Evolutionary conservation across 1,284 basidiomycete species (phyloP), one percentile per base, ranked within the genome.

Genomic region (Hortiboletus rubellus): DNA sequence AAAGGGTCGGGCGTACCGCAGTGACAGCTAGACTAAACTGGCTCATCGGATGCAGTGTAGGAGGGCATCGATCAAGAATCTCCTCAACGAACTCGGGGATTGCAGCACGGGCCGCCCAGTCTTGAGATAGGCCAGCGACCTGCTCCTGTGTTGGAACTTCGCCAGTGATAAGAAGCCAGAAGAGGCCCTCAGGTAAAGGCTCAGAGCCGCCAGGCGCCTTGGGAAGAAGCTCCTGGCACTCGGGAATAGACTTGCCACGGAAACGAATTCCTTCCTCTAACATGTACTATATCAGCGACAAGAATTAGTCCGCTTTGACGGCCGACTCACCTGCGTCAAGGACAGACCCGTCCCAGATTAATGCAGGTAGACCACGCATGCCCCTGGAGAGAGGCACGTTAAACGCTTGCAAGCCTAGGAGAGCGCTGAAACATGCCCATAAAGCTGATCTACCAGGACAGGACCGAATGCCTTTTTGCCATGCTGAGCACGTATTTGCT

Each of bases 321-420:
- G 24, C 24, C 49, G 45, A 60, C 53, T 50, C 54, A 87, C 89
- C 87, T 60, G 94, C 83, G 73, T 97, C 95, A 64, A 98, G 87
- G 60, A 98, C 95, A 60, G 95, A 98, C 60, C 90, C 94, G 68
- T 98, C 94, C 94, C 94, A 97, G 67, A 97, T 91, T 66, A 97
- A 80, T 41, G 87, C 86, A 55, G 89, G 89, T 46, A 91, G 82
- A 70, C 94, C 94, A 69, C 94, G 84, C 95, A 96, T 97, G 66
- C 95, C 94, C 72, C 94, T 94, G 24, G n/a, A 51, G 73, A 61
- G 72, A 10, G 40, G 31, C 38, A 40, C 30, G 43, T 63, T 58
- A 52, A 55, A 56, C 1, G 10, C 44, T 30, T 24, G 37, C 33
- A 3, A 41, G n/a, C 22, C 45, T 8, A 17, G 40, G 30, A 38